Evolutionary conservation across 1,139 yeast genomes (phyloP).

Genomic region (Hyphopichia buzzinii): DNA sequence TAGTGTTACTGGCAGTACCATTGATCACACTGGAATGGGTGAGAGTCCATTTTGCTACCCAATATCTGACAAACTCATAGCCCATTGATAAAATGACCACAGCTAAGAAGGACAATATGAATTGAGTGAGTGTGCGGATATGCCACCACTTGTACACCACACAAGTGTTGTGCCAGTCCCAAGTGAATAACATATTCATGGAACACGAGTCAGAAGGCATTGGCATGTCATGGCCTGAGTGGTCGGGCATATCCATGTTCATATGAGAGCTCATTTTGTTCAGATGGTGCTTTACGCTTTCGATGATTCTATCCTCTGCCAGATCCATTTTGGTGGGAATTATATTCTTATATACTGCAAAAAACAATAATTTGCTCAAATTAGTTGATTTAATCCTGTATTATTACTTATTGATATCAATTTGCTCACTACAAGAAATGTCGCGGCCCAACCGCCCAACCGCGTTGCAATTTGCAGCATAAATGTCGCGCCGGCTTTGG

Average conservation of each 20-base stretch:
- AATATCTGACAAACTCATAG: constrained; percentile 57
- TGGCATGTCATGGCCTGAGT: constrained; percentile 4
- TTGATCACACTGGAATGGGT: constrained; percentile 12
- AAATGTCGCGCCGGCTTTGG: background rate
- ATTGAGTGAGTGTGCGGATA: constrained; percentile 49
- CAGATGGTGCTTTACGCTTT: too few relatives aligned
- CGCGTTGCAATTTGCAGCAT: too few relatives aligned
- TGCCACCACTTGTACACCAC: constrained; percentile 82
- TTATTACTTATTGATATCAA: too few relatives aligned
- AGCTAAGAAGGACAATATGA: constrained; percentile 51
- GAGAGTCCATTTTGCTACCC: constrained; percentile 31
- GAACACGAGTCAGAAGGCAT: constrained; percentile 1
- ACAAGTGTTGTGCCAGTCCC: constrained; percentile 75
- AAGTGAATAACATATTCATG: constrained; percentile 64
- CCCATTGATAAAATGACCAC: constrained; percentile 52
- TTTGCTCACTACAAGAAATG: too few relatives aligned
- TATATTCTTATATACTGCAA: too few relatives aligned
- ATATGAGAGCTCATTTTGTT: too few relatives aligned
- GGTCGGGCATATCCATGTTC: too few relatives aligned
- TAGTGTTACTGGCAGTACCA: constrained; percentile 14
- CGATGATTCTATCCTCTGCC: too few relatives aligned
- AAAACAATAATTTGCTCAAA: too few relatives aligned
- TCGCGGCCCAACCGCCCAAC: too few relatives aligned
- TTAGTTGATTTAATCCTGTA: too few relatives aligned
- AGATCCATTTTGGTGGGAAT: too few relatives aligned